Evolutionary conservation across 2,329 filamentous ascomycete species (phyloP), one percentile per base, ranked within the genome.

Genomic region (Claviceps sp.): DNA sequence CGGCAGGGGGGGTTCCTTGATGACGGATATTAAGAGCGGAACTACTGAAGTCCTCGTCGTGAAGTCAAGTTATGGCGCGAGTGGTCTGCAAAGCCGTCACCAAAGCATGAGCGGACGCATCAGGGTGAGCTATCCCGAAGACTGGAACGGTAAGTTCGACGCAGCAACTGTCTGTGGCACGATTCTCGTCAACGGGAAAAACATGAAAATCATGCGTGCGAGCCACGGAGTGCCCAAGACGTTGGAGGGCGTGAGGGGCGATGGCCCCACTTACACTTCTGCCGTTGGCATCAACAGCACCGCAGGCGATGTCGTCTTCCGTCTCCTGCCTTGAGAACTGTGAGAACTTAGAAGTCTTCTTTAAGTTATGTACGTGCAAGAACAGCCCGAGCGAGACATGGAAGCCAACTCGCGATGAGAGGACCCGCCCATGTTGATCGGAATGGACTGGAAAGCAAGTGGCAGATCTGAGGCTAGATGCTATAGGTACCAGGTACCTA

Each of bases 111-210:
- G 72, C 51, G 75, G 74, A 6, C 48, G 59, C 36, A 57, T 77
- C 47, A 59, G 57, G 14, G 62, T 79, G 22, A 54, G 49, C 16
- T 78, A 77, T 56, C 76, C 77, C 0, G 59, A 58, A 22, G 63
- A 68, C 2, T 80, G 77, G 77, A 70, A 72, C 55, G 77, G 77
- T 14, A 56, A 57, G 20, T 61, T 78, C 37, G 55, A 55, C 9
- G 67, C 71, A 13, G 52, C 66, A 53, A 67, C 68, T 18, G 62
- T 72, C 16, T 68, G 68, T 24, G 75, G 75, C 2, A 56, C 52
- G 9, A 62, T 77, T 34, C 50, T 54, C 2, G 62, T 72, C 7
- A 54, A 49, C 20, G 77, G 77, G 14, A 64, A 70, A 42, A 74
- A 66, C 16, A 65, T 79, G 13, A 55, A 63, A 49, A 57, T 75